Percentiles rank a stretch among this genome's conserved stretches.
phyloP scores from a whole-genome alignment of 106 monocot genomes.

The Posidonia australis region DNA sequence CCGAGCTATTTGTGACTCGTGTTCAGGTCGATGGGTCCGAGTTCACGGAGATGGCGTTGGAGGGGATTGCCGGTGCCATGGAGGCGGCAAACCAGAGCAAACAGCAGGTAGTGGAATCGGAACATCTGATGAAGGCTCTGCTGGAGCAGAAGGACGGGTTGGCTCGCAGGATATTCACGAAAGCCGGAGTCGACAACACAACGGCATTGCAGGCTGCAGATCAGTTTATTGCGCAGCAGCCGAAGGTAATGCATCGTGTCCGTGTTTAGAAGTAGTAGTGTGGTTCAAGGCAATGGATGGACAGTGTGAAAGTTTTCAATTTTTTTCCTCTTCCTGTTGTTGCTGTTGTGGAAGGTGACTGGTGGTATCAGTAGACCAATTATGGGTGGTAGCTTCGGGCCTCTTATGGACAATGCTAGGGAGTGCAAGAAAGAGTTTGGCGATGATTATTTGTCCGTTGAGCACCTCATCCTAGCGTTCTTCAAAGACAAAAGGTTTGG shows the following conservation, averaged over 20 bases:
- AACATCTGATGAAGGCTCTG: constrained; percentile 93
- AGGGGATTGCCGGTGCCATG: constrained; percentile 61
- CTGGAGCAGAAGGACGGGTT: constrained; percentile 93
- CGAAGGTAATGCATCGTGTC: constrained; percentile 36
- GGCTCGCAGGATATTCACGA: constrained; percentile 70
- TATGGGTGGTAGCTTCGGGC: constrained; percentile 39
- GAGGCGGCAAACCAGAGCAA: constrained; percentile 55
- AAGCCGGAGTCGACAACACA: constrained; percentile 82
- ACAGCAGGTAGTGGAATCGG: constrained; percentile 76
- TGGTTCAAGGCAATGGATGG: neutral
- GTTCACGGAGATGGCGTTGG: constrained; percentile 87
- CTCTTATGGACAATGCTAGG: constrained; percentile 69
- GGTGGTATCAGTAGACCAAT: constrained; percentile 62
- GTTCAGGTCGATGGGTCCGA: constrained; percentile 44
- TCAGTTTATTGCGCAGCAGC: constrained; percentile 62
- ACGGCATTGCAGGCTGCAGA: constrained; percentile 57
- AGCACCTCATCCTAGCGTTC: constrained; percentile 73
- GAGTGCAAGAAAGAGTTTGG: constrained; percentile 68
- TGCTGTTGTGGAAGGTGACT: constrained; percentile 23
- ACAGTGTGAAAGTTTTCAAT: too few species aligned
- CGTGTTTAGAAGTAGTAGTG: too few species aligned
- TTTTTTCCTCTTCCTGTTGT: too few species aligned
- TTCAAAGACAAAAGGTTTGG: constrained; percentile 71
- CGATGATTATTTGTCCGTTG: constrained; percentile 85
- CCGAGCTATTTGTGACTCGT: neutral